Conservation (phyloP, 192 early-diverging fungal genomes). For the Podila horticola region DNA sequence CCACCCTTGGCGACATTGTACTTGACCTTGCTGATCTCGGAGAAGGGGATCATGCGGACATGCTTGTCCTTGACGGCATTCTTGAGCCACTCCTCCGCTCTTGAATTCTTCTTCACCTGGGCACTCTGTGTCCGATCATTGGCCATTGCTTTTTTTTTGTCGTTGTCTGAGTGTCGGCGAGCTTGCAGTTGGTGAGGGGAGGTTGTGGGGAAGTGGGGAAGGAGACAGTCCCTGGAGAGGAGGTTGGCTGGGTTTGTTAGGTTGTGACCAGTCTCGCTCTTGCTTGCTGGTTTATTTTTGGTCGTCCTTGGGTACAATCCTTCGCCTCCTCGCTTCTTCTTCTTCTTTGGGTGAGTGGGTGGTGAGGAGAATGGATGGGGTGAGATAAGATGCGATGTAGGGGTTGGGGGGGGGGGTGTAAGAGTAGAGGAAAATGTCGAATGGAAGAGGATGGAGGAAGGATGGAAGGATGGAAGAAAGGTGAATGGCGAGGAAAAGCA, state of each 20-base stretch:
- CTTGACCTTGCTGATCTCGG: constrained; percentile 53
- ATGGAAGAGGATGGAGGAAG: too few species aligned
- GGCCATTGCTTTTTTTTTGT: constrained; percentile 15
- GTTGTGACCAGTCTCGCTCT: too few species aligned
- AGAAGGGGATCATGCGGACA: constrained; percentile 53
- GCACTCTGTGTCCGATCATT: constrained; percentile 49
- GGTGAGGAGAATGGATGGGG: too few species aligned
- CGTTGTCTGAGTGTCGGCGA: not conserved
- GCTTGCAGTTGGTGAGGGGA: not conserved
- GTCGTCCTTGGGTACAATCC: too few species aligned
- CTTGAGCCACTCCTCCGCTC: constrained; percentile 50
- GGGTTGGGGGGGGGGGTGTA: not conserved
- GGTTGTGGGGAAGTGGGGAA: constrained; percentile 6
- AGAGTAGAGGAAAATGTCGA: not conserved
- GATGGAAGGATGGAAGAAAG: too few species aligned
- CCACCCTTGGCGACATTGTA: constrained; percentile 53
- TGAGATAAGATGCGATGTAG: too few species aligned
- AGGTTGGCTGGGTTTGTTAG: not conserved
- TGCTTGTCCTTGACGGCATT: constrained; percentile 52
- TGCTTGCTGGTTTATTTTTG: too few species aligned
- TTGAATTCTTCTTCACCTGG: constrained; percentile 47
- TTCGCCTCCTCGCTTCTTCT: too few species aligned
- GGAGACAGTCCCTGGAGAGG: too few species aligned
- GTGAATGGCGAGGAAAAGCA: too few species aligned
- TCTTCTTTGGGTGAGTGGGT: too few species aligned